Conservation (phyloP, 768 basidiomycete genomes). For the Boletus vermiculosoides region DNA sequence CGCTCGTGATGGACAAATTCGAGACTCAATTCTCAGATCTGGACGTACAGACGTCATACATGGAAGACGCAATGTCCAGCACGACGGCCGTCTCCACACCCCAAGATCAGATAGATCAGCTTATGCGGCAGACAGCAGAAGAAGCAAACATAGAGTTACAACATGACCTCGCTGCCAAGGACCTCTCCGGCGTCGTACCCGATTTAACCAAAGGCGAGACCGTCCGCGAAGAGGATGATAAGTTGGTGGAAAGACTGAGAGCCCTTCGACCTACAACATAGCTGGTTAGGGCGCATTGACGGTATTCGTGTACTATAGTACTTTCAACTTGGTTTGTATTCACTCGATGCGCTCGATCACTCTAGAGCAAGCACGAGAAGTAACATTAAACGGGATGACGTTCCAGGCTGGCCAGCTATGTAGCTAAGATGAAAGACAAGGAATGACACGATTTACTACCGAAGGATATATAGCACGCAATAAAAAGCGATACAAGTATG, state of each 20-base stretch:
- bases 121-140: slow-evolving; percentile 93
- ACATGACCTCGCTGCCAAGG: slow-evolving; percentile 78
- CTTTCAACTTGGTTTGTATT: neutral
- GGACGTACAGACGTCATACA: slow-evolving; percentile 96
- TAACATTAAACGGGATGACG: slow-evolving; percentile 12
- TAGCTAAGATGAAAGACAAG: slow-evolving; percentile 3
- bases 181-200: slow-evolving; percentile 53
- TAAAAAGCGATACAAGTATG: slow-evolving; percentile 20
- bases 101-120: slow-evolving; percentile 92
- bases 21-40: slow-evolving; percentile 94
- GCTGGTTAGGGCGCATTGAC: neutral
- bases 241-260: slow-evolving; percentile 82
- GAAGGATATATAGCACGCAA: slow-evolving; percentile 15
- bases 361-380: neutral
- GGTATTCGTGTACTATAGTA: slow-evolving; percentile 12
- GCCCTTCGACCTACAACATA: slow-evolving; percentile 80
- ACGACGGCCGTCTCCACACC: slow-evolving; percentile 93
- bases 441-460: slow-evolving; percentile 15
- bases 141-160: slow-evolving; percentile 95
- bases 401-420: slow-evolving; percentile 1
- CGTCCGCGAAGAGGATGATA: slow-evolving; percentile 72
- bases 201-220: slow-evolving; percentile 53
- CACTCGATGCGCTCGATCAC: neutral
- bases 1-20: slow-evolving; percentile 98
- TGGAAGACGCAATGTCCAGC: slow-evolving; percentile 95